phyloP scores from a whole-genome alignment of 2,329 filamentous ascomycete genomes.

The Magnaporthiopsis poae region DNA sequence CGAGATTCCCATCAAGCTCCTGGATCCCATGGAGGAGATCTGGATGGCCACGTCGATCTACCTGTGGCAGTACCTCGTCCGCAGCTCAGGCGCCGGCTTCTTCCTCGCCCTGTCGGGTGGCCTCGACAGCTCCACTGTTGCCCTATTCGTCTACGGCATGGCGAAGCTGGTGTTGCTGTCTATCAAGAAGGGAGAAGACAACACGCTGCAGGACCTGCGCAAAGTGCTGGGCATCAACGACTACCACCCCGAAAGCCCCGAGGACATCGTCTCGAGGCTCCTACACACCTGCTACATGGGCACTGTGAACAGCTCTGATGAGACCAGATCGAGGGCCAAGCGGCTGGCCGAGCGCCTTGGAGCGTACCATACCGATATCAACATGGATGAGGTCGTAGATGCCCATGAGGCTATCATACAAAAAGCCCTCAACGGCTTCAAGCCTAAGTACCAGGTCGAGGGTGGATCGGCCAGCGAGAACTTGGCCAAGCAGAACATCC shows the following conservation, averaged over 20 bases:
- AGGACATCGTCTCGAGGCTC: conserved; percentile 14
- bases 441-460: conserved; percentile 39
- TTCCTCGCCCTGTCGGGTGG: conserved; percentile 15
- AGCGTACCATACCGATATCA: conserved; percentile 58
- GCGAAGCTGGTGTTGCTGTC: conserved; percentile 13
- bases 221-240: conserved; percentile 12
- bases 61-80: conserved; percentile 15
- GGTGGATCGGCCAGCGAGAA: conserved; percentile 49
- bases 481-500: conserved; percentile 57
- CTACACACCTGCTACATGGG: conserved; percentile 48
- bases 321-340: conserved; percentile 51
- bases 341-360: conserved; percentile 52
- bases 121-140: conserved; percentile 15
- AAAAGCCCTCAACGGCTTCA: conserved; percentile 18
- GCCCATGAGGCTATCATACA: conserved; percentile 32
- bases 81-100: conserved; percentile 13
- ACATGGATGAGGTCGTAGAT: conserved; percentile 59
- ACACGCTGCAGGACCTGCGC: conserved; percentile 12
- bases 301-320: conserved; percentile 46
- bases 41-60: conserved; percentile 19
- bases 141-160: conserved; percentile 16
- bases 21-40: conserved; percentile 24
- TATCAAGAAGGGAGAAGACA: conserved; percentile 13
- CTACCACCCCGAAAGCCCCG: conserved; percentile 10
- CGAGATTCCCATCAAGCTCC: conserved; percentile 11